A percentile compares a stretch with the other conserved stretches of the same genome.
phyloP scores from a whole-genome alignment of 1,284 basidiomycete species.

The Fomitopsis schrenkii region DNA sequence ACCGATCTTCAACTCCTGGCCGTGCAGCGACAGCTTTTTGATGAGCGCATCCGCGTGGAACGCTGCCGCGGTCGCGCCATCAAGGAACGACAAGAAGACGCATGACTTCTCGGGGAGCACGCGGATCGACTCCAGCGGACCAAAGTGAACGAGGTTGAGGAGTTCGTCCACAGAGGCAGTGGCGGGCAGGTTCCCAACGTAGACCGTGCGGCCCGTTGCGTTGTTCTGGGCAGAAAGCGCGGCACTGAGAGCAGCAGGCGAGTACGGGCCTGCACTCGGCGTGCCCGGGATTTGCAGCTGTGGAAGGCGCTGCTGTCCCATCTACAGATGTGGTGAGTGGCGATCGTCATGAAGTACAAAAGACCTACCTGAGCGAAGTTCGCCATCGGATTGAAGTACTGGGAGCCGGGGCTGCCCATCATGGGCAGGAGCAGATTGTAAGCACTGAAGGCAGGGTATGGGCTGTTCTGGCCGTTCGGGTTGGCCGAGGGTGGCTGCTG shows the following conservation, averaged over 20 bases:
- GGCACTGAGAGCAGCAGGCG: conserved; percentile 65
- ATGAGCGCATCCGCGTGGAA: conserved; percentile 95
- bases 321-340: conserved; percentile 13
- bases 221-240: conserved; percentile 63
- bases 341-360: background rate
- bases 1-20: conserved; percentile 92
- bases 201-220: conserved; percentile 85
- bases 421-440: conserved; percentile 72
- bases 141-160: conserved; percentile 96
- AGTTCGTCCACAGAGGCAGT: conserved; percentile 97
- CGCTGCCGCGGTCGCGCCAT: conserved; percentile 84
- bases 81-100: conserved; percentile 96
- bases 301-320: conserved; percentile 52
- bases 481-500: conserved; percentile 33
- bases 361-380: conserved; percentile 59
- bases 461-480: conserved; percentile 30
- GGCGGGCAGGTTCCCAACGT: conserved; percentile 95
- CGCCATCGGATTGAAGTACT: conserved; percentile 66
- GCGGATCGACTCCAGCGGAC: conserved; percentile 92
- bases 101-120: conserved; percentile 98
- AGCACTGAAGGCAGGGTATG: conserved; percentile 52
- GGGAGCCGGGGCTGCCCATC: conserved; percentile 67
- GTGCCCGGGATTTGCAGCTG: conserved; percentile 60
- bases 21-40: conserved; percentile 87
- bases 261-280: conserved; percentile 49